phyloP scores from a whole-genome alignment of 495 filamentous ascomycete species.

The Penicillium flavigenum region DNA sequence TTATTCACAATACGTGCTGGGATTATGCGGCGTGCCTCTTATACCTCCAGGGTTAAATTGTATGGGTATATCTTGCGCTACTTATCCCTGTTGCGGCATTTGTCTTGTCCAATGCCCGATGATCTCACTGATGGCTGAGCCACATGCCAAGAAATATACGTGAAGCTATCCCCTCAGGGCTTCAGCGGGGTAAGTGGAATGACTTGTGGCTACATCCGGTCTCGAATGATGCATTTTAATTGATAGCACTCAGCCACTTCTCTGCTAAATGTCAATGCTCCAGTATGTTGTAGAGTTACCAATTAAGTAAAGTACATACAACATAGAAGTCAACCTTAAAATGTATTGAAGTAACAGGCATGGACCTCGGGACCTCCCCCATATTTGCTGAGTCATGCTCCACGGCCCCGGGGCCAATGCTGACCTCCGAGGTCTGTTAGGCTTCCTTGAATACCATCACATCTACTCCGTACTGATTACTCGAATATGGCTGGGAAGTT shows the following conservation, averaged over 20 bases:
- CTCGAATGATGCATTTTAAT: not conserved
- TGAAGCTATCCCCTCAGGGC: constrained; percentile 3
- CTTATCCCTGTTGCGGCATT: constrained; percentile 3
- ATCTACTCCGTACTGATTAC: not conserved
- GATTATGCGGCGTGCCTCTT: not conserved
- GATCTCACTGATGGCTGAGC: constrained; percentile 7
- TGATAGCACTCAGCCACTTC: not conserved
- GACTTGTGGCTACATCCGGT: not conserved
- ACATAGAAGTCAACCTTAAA: not conserved
- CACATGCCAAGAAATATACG: constrained; percentile 8
- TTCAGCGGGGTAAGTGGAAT: constrained; percentile 3
- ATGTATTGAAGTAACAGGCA: not conserved
- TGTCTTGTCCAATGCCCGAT: constrained; percentile 1
- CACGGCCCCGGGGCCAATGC: not conserved
- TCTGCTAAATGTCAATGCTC: not conserved
- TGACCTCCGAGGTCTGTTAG: not conserved
- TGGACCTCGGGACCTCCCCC: not conserved
- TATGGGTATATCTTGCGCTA: not conserved
- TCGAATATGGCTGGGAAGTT: constrained; percentile 24
- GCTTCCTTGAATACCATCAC: not conserved
- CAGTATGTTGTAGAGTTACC: not conserved
- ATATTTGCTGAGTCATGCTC: constrained; percentile 5
- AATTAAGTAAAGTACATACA: not conserved
- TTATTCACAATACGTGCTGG: not conserved
- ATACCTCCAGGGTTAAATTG: not conserved